Conservation (phyloP, 192 early-diverging fungal genomes). For the Coemansia sp. region DNA sequence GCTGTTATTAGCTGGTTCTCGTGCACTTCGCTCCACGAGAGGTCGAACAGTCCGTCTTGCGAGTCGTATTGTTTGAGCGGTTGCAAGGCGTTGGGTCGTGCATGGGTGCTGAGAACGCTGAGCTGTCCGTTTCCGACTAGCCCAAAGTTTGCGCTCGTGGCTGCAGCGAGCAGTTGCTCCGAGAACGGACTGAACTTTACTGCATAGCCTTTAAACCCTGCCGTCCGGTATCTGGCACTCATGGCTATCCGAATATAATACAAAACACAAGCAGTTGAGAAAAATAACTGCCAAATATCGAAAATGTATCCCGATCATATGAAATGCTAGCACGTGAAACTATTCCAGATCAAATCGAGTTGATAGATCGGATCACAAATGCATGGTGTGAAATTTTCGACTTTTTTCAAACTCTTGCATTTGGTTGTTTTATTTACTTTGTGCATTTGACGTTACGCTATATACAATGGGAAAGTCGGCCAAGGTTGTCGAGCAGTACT, state of each 20-base stretch:
- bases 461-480: slow-evolving; percentile 24
- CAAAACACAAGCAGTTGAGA: background rate
- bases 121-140: slow-evolving; percentile 95
- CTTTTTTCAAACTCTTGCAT: slow-evolving; percentile 5
- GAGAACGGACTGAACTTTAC: slow-evolving; percentile 96
- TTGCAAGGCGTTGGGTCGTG: slow-evolving; percentile 9
- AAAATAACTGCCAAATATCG: background rate
- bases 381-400: background rate
- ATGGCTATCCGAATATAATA: background rate
- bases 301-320: background rate
- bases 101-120: slow-evolving; percentile 63
- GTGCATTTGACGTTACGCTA: background rate
- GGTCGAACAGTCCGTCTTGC: slow-evolving; percentile 94
- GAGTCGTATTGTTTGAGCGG: slow-evolving; percentile 77
- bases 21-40: slow-evolving; percentile 92
- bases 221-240: slow-evolving; percentile 61
- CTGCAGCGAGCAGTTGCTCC: slow-evolving; percentile 82
- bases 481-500: slow-evolving; percentile 40
- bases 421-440: slow-evolving; percentile 4
- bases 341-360: background rate
- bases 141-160: slow-evolving; percentile 92
- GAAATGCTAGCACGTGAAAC: background rate
- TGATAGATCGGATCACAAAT: too few relatives aligned
- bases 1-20: slow-evolving; percentile 91
- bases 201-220: slow-evolving; percentile 87